These are phyloP conservation scores for Gossypium raimondii DNA, from an alignment of 345 rosid species.

Conservation along the genomic window DNA sequence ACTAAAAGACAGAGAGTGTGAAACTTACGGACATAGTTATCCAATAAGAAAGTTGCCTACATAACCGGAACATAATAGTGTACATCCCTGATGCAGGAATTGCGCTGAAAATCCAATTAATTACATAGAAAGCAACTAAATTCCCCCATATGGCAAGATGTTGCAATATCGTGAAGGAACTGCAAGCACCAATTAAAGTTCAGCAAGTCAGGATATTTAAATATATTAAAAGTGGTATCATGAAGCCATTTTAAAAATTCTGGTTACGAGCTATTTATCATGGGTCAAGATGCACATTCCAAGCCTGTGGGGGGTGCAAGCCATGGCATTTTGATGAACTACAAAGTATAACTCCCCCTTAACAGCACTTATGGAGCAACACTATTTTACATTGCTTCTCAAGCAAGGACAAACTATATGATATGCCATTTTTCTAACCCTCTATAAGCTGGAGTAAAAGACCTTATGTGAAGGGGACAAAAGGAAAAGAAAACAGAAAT, in stretches of 20 bases:
- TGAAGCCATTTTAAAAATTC: not conserved
- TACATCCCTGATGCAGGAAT: conserved; percentile 90
- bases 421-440: not conserved
- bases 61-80: conserved; percentile 91
- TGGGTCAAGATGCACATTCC: not conserved
- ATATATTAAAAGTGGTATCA: not conserved
- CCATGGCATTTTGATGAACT: not conserved
- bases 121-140: conserved; percentile 63
- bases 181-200: conserved; percentile 34
- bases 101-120: conserved; percentile 82
- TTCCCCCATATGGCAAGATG: conserved; percentile 95
- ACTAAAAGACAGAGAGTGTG: not conserved
- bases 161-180: conserved; percentile 85
- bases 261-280: not conserved
- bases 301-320: not conserved
- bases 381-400: not conserved
- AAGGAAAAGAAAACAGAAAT: not conserved
- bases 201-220: not conserved
- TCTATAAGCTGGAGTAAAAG: not conserved
- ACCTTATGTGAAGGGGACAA: not conserved
- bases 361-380: not conserved
- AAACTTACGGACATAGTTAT: conserved; percentile 71
- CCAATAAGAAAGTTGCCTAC: conserved; percentile 85
- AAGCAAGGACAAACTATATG: not conserved
- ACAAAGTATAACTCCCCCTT: not conserved